Base-by-base conservation (phyloP, 2,329 filamentous ascomycete genomes). In the Apiospora rasikravindrae region DNA sequence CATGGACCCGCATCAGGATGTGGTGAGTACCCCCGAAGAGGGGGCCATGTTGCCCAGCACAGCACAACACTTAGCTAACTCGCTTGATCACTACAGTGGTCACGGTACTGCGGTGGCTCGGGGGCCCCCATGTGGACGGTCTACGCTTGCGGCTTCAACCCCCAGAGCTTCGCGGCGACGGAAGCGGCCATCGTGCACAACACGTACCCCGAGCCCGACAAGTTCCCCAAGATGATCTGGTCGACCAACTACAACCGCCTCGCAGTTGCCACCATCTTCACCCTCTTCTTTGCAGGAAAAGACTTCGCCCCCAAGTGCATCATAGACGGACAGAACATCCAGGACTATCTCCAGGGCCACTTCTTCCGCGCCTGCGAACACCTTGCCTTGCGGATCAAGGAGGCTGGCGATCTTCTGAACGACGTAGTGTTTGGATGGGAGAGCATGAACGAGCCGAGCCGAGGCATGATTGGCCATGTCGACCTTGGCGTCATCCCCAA, bases 151-250 rank as follows among this genome's bases (percentile, higher is more conserved):
- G 96, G 96, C 11, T 86, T 99, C 67, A 94, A 99, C 79, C 96
- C 96, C 0, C 88, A 92, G 81, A 91, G 89, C 75, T 98, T 99
- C 79, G 90, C 91, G 70, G 91, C 90, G 26, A 99, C 95, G 19
- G 93, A 98, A 82, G 96, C 96, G 4, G 94, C 96, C 49, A 89
- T 98, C 73, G 96, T 99, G 8, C 96, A 99, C 70, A 99, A 98
- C 79, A 97, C 94, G 1, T 98, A 94, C 80, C 91, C 94, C 13
- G 89, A 97, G 26, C 94, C 95, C 11, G 91, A 91, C 37, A 88
- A 92, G 0, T 99, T 96, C 76, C 96, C 96, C 33, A 98, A 98
- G 84, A 99, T 99, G 97, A 96, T 98, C 72, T 99, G 96, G 96
- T 95, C 96, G 22, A 98, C 97, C 69, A 99, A 99, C 81, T 99